Evolutionary conservation across 2,329 filamentous ascomycete genomes (phyloP).

Genomic region (Hypoxylon sp.): DNA sequence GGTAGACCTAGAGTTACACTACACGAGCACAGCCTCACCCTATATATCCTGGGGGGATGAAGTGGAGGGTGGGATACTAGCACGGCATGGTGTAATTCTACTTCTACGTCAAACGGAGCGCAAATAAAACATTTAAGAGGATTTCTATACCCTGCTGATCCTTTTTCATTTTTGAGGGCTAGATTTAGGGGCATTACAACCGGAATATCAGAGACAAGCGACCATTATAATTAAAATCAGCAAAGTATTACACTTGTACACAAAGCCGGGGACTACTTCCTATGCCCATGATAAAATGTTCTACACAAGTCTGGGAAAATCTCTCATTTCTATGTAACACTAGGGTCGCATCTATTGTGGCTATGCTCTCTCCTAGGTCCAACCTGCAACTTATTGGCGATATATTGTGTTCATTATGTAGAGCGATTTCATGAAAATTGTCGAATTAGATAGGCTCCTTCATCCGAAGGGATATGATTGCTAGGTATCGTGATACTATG

Average conservation of each 20-base stretch:
- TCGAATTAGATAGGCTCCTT: not conserved
- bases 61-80: not conserved
- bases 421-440: not conserved
- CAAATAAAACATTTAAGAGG: not conserved
- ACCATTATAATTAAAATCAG: not conserved
- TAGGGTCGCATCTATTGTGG: conserved; percentile 10
- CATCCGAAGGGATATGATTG: conserved; percentile 5
- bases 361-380: conserved; percentile 14
- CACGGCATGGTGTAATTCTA: not conserved
- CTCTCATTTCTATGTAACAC: not conserved
- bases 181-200: not conserved
- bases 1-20: conserved; percentile 5
- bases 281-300: not conserved
- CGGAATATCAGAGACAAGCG: not conserved
- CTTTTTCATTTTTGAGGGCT: not conserved
- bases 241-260: not conserved
- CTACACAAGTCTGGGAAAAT: not conserved
- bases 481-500: not conserved
- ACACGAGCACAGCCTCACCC: conserved; percentile 33
- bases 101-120: not conserved
- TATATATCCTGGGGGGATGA: not conserved
- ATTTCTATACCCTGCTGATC: not conserved
- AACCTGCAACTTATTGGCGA: not conserved
- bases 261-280: not conserved
- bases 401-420: conserved; percentile 4